A percentile compares a stretch with the other conserved stretches of the same genome.
These are phyloP conservation scores for Pichia insulana DNA, from an alignment of 805 yeast species.

Conservation along the genomic window DNA sequence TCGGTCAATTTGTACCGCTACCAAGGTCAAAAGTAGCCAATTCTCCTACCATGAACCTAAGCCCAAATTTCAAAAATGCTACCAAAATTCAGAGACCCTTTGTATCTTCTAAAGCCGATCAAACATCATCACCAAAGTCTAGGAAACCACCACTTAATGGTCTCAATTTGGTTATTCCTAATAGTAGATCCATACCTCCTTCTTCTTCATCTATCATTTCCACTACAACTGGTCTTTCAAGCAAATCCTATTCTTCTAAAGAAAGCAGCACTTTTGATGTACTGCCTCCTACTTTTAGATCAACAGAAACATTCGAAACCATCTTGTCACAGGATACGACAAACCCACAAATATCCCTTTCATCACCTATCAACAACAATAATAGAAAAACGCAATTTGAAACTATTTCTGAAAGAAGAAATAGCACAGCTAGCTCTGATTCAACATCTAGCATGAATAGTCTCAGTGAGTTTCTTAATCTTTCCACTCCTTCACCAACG, in stretches of 20 bases:
- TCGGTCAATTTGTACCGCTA: not conserved
- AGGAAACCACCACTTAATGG: no score
- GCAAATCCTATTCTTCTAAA: not conserved
- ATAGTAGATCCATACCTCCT: conserved; percentile 1
- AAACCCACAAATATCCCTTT: not conserved
- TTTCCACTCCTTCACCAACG: not conserved
- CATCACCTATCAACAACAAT: no score
- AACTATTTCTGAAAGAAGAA: not conserved
- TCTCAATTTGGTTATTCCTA: no score
- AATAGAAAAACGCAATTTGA: no score
- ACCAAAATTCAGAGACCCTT: no score
- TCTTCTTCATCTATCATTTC: conserved; percentile 7
- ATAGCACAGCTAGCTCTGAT: not conserved
- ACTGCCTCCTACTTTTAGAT: not conserved
- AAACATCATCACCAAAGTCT: no score
- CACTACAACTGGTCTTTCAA: not conserved
- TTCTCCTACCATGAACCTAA: not conserved
- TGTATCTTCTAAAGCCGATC: no score
- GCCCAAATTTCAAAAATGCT: not conserved
- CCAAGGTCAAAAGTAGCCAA: not conserved
- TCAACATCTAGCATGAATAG: not conserved
- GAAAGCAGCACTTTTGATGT: conserved; percentile 4
- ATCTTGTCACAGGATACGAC: not conserved
- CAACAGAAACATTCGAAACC: conserved; percentile 6
- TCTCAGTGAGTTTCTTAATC: no score